Conservation (phyloP, 768 basidiomycete genomes). For the Mycena latifolia region DNA sequence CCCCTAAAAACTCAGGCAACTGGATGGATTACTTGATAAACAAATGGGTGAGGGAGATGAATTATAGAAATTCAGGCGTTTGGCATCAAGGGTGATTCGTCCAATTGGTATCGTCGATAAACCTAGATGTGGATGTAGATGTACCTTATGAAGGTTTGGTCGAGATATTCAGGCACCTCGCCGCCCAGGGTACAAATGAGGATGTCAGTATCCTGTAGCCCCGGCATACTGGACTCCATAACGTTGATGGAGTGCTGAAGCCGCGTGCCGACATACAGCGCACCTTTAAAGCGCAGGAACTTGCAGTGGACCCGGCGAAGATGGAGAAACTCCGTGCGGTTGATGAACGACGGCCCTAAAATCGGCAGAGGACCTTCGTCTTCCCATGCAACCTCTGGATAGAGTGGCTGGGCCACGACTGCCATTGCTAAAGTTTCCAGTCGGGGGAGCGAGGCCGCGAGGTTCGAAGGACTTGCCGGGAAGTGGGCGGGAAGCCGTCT, state of each 20-base stretch:
- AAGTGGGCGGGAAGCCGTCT: conserved; percentile 5
- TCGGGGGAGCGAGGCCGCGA: conserved; percentile 10
- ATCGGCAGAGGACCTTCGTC: conserved; percentile 8
- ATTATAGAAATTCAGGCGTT: no score
- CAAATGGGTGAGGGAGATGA: no score
- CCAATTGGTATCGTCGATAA: no score
- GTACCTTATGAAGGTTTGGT: no score
- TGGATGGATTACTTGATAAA: no score
- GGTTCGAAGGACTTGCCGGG: neutral
- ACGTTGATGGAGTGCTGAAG: neutral
- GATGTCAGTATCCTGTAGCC: conserved; percentile 9
- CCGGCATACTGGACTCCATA: conserved; percentile 15
- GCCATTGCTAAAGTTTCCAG: conserved; percentile 6
- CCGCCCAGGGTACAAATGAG: neutral
- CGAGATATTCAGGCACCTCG: no score
- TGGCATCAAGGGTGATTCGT: no score
- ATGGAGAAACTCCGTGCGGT: conserved; percentile 2
- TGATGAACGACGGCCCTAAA: conserved; percentile 4
- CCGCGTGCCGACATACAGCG: neutral
- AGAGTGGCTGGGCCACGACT: neutral
- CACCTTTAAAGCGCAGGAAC: neutral
- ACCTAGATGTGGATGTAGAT: no score
- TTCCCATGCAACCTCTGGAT: neutral
- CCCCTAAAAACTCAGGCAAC: no score
- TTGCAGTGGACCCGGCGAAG: neutral